Percentiles rank a stretch among this genome's conserved stretches.
Evolutionary conservation across 495 filamentous ascomycete species (phyloP).

Genomic region (Penicillium egyptiacum): DNA sequence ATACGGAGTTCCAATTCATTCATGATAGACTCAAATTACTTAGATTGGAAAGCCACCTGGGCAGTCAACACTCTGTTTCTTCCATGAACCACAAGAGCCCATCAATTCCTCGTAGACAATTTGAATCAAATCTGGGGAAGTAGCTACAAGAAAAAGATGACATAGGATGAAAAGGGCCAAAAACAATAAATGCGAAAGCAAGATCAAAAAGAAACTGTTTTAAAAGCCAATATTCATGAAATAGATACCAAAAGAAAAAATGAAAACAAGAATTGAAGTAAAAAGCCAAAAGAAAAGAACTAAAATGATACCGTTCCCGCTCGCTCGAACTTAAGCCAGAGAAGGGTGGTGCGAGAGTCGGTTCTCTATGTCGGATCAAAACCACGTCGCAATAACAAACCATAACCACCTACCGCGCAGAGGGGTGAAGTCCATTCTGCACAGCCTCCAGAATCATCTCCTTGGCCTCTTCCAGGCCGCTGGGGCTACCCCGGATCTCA

Average conservation of each 20-base stretch:
- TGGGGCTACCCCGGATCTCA: conserved; percentile 75
- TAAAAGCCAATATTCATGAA: conserved; percentile 16
- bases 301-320: conserved; percentile 9
- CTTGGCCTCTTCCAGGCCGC: conserved; percentile 83
- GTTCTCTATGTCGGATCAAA: conserved; percentile 2
- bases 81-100: neutral
- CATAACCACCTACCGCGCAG: conserved; percentile 18
- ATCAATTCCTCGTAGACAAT: conserved; percentile 4
- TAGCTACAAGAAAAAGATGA: conserved; percentile 1
- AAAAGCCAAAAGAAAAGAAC: conserved; percentile 1
- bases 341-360: conserved; percentile 1
- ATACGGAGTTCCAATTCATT: neutral
- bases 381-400: neutral
- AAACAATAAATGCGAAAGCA: neutral
- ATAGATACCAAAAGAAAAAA: conserved; percentile 11
- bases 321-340: conserved; percentile 11
- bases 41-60: neutral
- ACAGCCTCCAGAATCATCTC: conserved; percentile 86
- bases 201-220: conserved; percentile 13
- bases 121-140: neutral
- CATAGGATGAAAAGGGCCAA: neutral
- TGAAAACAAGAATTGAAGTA: conserved; percentile 10
- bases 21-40: neutral
- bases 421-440: conserved; percentile 39
- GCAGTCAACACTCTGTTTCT: neutral